Percentiles rank a stretch among this genome's conserved stretches.
phyloP scores from a whole-genome alignment of 148 eudicot genomes.

The Persicaria tinctoria region DNA sequence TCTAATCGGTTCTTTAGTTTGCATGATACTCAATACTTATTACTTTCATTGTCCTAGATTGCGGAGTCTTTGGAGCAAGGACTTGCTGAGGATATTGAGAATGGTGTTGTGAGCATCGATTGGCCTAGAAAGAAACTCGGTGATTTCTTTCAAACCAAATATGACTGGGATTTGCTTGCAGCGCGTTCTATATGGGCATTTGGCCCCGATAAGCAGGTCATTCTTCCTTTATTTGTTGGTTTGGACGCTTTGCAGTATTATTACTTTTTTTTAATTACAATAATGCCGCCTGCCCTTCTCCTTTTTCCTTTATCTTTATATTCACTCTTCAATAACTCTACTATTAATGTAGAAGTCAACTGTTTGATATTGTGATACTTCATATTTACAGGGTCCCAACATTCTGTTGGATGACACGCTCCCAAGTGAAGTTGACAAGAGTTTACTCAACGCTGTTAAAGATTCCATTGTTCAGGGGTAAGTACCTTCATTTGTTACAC shows the following conservation, averaged over 20 bases:
- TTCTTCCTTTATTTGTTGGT: constrained; percentile 5
- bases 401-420: constrained; percentile 95
- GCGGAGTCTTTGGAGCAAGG: constrained; percentile 97
- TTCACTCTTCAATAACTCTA: neutral
- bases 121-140: constrained; percentile 89
- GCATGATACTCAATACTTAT: neutral
- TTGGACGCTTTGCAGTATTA: neutral
- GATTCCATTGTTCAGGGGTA: constrained; percentile 99
- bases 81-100: constrained; percentile 96
- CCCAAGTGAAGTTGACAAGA: constrained; percentile 94
- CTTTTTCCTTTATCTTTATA: neutral
- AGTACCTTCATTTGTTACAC: neutral
- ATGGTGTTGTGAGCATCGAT: constrained; percentile 82
- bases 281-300: neutral
- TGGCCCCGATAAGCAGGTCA: constrained; percentile 99
- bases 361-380: neutral
- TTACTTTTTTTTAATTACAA: neutral
- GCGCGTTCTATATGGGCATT: constrained; percentile 99
- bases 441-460: constrained; percentile 74
- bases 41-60: constrained; percentile 42
- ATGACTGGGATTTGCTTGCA: constrained; percentile 99
- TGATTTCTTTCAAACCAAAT: constrained; percentile 82
- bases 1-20: constrained; percentile 6
- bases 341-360: neutral
- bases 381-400: constrained; percentile 72